A percentile compares a stretch with the other conserved stretches of the same genome.
Evolutionary conservation across 257 asterid species (phyloP).

Genomic region (Primulina eburnea): DNA sequence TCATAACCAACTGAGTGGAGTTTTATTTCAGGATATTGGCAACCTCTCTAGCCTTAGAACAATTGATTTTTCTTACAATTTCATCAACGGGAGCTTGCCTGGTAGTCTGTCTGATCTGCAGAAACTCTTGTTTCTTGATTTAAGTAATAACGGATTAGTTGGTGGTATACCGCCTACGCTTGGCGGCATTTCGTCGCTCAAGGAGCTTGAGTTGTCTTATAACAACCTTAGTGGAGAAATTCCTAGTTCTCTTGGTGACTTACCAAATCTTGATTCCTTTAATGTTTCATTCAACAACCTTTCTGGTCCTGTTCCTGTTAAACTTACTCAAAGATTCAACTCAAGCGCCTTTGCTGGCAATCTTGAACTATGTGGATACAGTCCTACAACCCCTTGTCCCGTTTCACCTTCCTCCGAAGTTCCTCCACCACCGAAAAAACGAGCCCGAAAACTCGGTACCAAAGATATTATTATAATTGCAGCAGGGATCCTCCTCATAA

Average conservation of each 20-base stretch:
- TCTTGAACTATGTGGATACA: slow-evolving; percentile 45
- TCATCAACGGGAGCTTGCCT: slow-evolving; percentile 45
- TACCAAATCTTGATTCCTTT: slow-evolving; percentile 35
- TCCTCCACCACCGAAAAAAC: slow-evolving; percentile 24
- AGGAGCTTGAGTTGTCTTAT: slow-evolving; percentile 38
- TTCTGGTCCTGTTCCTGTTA: slow-evolving; percentile 43
- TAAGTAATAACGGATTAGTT: slow-evolving; percentile 33
- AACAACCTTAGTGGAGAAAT: slow-evolving; percentile 46
- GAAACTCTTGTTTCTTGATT: slow-evolving; percentile 37
- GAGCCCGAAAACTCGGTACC: slow-evolving; percentile 28
- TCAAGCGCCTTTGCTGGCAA: slow-evolving; percentile 47
- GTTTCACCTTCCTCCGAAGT: slow-evolving; percentile 29
- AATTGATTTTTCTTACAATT: slow-evolving; percentile 44
- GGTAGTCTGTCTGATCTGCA: slow-evolving; percentile 32
- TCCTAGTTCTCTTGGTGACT: slow-evolving; percentile 37
- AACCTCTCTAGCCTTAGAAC: slow-evolving; percentile 35
- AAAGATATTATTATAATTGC: slow-evolving; percentile 49
- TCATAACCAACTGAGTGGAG: slow-evolving; percentile 41
- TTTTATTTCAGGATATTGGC: slow-evolving; percentile 33
- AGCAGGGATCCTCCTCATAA: slow-evolving; percentile 42
- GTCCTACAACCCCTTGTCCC: slow-evolving; percentile 33
- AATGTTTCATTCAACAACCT: slow-evolving; percentile 50
- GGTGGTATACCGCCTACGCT: slow-evolving; percentile 38
- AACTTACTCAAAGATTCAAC: slow-evolving; percentile 40
- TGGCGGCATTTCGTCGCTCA: slow-evolving; percentile 33